Base-by-base conservation (phyloP, 805 yeast species). In the Metschnikowia baotianmanensis region DNA sequence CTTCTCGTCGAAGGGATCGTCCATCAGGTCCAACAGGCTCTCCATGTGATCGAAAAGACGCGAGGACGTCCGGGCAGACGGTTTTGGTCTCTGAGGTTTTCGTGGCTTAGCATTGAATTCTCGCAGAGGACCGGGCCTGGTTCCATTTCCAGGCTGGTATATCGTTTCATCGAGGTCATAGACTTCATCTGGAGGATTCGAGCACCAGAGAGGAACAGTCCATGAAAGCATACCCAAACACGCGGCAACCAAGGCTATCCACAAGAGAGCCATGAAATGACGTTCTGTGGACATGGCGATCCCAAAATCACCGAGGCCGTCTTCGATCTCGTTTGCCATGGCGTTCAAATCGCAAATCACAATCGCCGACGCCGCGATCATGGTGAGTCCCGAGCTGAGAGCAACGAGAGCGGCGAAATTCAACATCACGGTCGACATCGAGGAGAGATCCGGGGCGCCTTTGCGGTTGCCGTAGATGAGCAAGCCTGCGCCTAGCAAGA, bases 131-230 rank as follows among this genome's bases (percentile, higher is more conserved):
- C 10, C 22, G 9, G n/a, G 20, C 13, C 5, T 30, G 12, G 26
- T 21, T 3, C 26, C 18, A 13, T 17, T 37, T n/a, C 34, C 11
- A 5, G 12, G 26, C 15, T 9, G 18, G 22, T 27, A 27, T 15
- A 24, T n/a, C 17, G 18, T 22, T 10, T 34, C 38, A 18, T 39
- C 38, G 22, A 12, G n/a, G 9, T 33, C 33, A 21, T 17, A 31
- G 17, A 21, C 12, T 6, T 40, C 34, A 6, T 35, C 45, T 1
- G 57, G 53, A 4, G 79, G 77, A 36, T 76, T 71, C 6, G 77
- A 74, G 61, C 82, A 80, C 84, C 85, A 47, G 42, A 46, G 28
- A 1, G 73, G 73, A 7, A 66, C 40, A 5, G 50, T 54, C 73
- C 74, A 68, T 6, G 63, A 46, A 13, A 62, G 31, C 62, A 59